Conservation (phyloP, 768 basidiomycete species). For the Asterophora parasitica region DNA sequence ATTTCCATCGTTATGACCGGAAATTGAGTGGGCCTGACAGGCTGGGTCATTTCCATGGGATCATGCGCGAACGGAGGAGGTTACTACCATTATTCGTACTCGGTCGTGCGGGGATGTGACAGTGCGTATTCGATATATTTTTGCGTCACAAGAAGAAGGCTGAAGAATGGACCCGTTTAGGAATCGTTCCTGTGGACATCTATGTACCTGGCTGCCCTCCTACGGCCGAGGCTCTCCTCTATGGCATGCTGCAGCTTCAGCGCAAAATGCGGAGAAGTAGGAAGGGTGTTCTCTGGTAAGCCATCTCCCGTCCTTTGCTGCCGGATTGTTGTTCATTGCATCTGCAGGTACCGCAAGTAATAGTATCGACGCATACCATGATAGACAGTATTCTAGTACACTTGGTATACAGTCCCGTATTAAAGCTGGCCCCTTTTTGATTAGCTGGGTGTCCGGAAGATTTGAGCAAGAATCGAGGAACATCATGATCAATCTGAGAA, state of each 20-base stretch:
- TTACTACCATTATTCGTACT: slow-evolving; percentile 98
- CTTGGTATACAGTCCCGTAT: neutral
- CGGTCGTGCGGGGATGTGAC: slow-evolving; percentile 97
- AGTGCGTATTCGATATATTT: slow-evolving; percentile 43
- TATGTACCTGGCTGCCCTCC: slow-evolving; percentile 96
- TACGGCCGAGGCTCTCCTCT: slow-evolving; percentile 94
- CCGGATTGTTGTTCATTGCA: slow-evolving; percentile 2
- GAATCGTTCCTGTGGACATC: slow-evolving; percentile 97
- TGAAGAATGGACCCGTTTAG: slow-evolving; percentile 29
- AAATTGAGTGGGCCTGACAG: slow-evolving; percentile 25
- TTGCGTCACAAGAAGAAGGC: slow-evolving; percentile 10
- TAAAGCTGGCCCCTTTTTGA: neutral
- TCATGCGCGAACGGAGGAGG: slow-evolving; percentile 98
- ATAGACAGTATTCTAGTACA: slow-evolving; percentile 10
- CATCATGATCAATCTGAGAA: too few species aligned
- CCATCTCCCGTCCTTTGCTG: slow-evolving; percentile 1
- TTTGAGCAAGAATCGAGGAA: too few species aligned
- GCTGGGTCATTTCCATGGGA: slow-evolving; percentile 99
- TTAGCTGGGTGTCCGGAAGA: neutral
- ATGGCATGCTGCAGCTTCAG: slow-evolving; percentile 95
- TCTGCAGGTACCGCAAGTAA: slow-evolving; percentile 58
- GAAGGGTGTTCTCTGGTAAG: slow-evolving; percentile 83
- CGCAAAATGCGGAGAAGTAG: slow-evolving; percentile 91
- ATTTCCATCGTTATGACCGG: neutral
- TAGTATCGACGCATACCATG: neutral